Percentiles rank a stretch among this genome's conserved stretches.
phyloP scores from a whole-genome alignment of 805 yeast species.

The Barnettozyma pratensis region DNA sequence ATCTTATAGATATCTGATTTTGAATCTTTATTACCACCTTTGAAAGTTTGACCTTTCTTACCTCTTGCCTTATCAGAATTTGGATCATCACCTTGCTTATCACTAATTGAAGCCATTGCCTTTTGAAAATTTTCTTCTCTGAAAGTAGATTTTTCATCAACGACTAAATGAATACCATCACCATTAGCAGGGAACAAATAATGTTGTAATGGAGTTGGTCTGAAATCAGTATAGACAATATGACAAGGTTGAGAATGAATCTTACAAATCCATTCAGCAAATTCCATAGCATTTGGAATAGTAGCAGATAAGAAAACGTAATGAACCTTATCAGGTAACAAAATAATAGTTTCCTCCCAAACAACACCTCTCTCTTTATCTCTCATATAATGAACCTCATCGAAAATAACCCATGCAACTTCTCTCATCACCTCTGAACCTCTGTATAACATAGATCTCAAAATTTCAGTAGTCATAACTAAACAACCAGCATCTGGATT shows the following conservation, averaged over 20 bases:
- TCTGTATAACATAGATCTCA: slow-evolving; percentile 92
- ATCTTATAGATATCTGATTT: slow-evolving; percentile 90
- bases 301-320: slow-evolving; percentile 94
- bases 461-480: slow-evolving; percentile 98
- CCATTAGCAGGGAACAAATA: slow-evolving; percentile 98
- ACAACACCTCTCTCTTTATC: slow-evolving; percentile 98
- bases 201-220: slow-evolving; percentile 98
- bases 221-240: slow-evolving; percentile 96
- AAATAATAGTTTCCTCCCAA: slow-evolving; percentile 97
- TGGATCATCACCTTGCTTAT: slow-evolving; percentile 81
- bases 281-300: slow-evolving; percentile 96
- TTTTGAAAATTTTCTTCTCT: slow-evolving; percentile 97
- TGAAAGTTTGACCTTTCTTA: slow-evolving; percentile 74
- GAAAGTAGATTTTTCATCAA: slow-evolving; percentile 93
- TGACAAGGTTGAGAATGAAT: slow-evolving; percentile 96
- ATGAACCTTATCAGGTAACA: slow-evolving; percentile 93
- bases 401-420: slow-evolving; percentile 98
- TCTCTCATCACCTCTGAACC: slow-evolving; percentile 98
- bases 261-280: slow-evolving; percentile 97
- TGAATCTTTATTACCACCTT: slow-evolving; percentile 74
- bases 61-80: slow-evolving; percentile 54
- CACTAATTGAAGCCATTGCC: slow-evolving; percentile 92
- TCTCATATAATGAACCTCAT: slow-evolving; percentile 98
- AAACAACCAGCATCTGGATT: slow-evolving; percentile 98
- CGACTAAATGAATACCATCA: slow-evolving; percentile 95